These are phyloP conservation scores for Vaccinium vitisidaea DNA, from an alignment of 148 eudicot species.

Conservation along the genomic window DNA sequence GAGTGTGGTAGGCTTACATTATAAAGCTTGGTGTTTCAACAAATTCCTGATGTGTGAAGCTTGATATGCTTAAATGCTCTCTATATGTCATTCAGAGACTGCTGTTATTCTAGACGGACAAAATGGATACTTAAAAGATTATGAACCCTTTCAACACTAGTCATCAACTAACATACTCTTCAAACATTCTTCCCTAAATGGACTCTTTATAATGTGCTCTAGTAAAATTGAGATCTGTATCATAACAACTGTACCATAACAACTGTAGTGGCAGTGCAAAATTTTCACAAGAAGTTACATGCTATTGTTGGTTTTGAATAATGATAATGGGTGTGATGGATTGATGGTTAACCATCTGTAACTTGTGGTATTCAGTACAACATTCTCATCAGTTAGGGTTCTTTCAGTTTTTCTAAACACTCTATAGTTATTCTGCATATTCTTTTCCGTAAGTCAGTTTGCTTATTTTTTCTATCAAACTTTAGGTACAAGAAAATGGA, in stretches of 20 bases:
- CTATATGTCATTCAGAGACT: not conserved
- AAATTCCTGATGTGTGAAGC: not conserved
- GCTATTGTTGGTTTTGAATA: not conserved
- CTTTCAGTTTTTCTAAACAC: not conserved
- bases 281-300: not conserved
- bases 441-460: not conserved
- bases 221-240: not conserved
- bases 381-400: not conserved
- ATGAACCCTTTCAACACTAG: not conserved
- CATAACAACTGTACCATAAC: not conserved
- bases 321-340: not conserved
- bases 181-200: not conserved
- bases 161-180: not conserved
- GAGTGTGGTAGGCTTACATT: slow-evolving; percentile 1
- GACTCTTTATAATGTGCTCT: not conserved
- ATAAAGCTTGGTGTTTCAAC: not conserved
- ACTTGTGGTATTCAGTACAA: not conserved
- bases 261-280: not conserved
- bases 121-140: not conserved
- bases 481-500: slow-evolving; percentile 38
- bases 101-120: not conserved
- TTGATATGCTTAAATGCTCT: not conserved
- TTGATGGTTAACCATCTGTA: not conserved
- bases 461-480: not conserved
- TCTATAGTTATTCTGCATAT: not conserved